Base-by-base conservation (phyloP, 768 basidiomycete genomes). In the Russula virescens region DNA sequence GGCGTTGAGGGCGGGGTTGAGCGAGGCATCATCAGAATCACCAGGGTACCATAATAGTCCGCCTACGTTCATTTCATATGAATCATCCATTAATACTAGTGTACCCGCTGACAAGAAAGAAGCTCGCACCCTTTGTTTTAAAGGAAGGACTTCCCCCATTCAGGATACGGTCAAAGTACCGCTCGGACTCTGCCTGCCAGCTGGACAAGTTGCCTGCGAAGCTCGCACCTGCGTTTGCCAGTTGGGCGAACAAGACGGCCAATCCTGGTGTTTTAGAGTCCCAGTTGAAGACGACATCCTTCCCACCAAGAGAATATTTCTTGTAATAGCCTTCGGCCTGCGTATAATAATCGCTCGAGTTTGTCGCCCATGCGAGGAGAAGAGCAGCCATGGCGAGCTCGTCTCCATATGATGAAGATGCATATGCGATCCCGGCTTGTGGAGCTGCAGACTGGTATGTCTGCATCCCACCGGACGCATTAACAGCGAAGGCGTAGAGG, bases 1-100 rank as follows among this genome's bases (percentile, higher is more conserved):
- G 5, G 85, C 82, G 63, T 94, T 95, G 66, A 95, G 76, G 1
- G 94, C 87, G 26, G 93, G 92, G 69, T 95, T 95, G 42, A 95
- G 77, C 62, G 86, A 85, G 9, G 88, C 89, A 7, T 78, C 75
- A 67, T 92, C 83, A 1, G 93, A 95, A 72, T 93, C 91, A 18
- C 88, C 91, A n/a, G 83, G 74, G 64, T 88, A 96, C 69, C 80
- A 94, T 5, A 94, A 73, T 45, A 96, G 75, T 3, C 94, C 91
- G 46, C 88, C 93, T 94, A 61, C 28, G 61, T 52, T 50, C n/a
- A n/a, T n/a, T 18, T 48, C 9, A 19, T n/a, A n/a, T 45, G 13
- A 31, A n/a, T 26, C 38, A 42, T 16, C 3, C 26, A 14, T 21
- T 49, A 2, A 42, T 57, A n/a, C n/a, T n/a, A 18, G 42, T 31